phyloP scores from a whole-genome alignment of 2,329 filamentous ascomycete species.

The Microdochium nivale region DNA sequence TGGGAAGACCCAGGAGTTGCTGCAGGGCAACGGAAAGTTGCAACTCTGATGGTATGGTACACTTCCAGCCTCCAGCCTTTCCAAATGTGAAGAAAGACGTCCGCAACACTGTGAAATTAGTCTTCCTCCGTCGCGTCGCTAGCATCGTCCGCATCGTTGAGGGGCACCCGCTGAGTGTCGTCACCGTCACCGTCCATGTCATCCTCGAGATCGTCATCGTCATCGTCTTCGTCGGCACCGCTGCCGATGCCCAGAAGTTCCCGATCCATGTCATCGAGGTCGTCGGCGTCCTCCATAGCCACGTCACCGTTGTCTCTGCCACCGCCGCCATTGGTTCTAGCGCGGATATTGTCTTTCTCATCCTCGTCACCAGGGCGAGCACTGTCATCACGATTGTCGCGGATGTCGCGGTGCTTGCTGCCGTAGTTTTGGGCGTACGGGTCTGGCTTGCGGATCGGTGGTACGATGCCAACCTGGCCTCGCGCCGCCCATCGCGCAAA shows the following conservation, averaged over 20 bases:
- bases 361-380: constrained; percentile 12
- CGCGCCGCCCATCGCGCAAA: constrained; percentile 59
- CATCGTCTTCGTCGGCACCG: constrained; percentile 32
- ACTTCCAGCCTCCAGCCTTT: no score
- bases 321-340: constrained; percentile 21
- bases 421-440: constrained; percentile 9
- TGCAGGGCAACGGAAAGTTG: no score
- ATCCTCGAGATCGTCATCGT: constrained; percentile 30
- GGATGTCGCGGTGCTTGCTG: neutral
- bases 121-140: constrained; percentile 6
- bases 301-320: constrained; percentile 29
- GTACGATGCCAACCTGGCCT: constrained; percentile 36
- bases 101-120: neutral
- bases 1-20: no score
- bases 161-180: constrained; percentile 19
- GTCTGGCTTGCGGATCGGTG: constrained; percentile 32
- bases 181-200: constrained; percentile 36
- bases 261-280: constrained; percentile 46
- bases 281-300: constrained; percentile 36
- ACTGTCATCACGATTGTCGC: neutral
- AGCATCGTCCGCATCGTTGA: constrained; percentile 7
- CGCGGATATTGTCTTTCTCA: constrained; percentile 18
- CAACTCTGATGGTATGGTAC: no score
- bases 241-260: constrained; percentile 38
- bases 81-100: neutral